Evolutionary conservation across 2,329 filamentous ascomycete species (phyloP).

Genomic region (Paramyrothecium roridum): DNA sequence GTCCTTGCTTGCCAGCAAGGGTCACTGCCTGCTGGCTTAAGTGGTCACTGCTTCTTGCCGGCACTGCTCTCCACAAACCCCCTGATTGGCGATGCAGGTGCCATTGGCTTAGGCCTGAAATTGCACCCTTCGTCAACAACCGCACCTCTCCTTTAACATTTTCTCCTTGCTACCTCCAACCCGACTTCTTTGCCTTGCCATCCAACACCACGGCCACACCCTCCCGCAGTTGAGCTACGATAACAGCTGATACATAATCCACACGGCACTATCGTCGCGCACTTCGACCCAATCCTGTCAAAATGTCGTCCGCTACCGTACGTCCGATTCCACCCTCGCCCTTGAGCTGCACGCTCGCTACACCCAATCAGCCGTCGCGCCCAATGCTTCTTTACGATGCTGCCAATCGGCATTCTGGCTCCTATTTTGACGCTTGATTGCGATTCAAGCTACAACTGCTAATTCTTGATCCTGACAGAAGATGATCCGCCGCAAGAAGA

Average conservation of each 20-base stretch:
- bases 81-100: constrained; percentile 23
- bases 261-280: background rate
- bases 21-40: background rate
- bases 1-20: background rate
- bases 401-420: no score
- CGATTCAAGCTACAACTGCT: constrained; percentile 17
- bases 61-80: constrained; percentile 7
- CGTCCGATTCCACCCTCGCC: background rate
- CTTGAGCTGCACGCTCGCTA: background rate
- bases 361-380: background rate
- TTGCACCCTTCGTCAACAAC: constrained; percentile 23
- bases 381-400: background rate
- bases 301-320: constrained; percentile 1
- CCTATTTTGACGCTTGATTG: background rate
- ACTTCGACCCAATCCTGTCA: constrained; percentile 1
- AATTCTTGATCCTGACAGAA: constrained; percentile 50
- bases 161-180: constrained; percentile 19
- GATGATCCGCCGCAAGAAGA: constrained; percentile 99
- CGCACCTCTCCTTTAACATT: constrained; percentile 27
- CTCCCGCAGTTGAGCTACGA: constrained; percentile 13
- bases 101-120: constrained; percentile 28
- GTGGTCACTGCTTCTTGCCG: background rate
- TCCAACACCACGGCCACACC: constrained; percentile 15
- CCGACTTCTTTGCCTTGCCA: background rate
- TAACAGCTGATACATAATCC: background rate